phyloP scores from a whole-genome alignment of 2,329 filamentous ascomycete genomes.

The Diplodia sapinea region DNA sequence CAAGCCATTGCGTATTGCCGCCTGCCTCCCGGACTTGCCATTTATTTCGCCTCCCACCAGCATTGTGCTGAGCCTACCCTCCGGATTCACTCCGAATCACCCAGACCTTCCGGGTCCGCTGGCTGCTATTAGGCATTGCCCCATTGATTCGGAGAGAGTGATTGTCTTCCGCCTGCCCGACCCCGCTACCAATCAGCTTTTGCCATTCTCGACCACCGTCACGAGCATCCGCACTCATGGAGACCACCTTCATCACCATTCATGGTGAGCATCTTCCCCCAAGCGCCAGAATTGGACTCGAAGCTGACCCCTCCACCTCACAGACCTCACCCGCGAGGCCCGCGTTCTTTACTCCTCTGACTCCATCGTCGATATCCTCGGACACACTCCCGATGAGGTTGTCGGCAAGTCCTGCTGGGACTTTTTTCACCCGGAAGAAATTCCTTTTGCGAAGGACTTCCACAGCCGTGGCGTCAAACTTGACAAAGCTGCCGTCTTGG shows the following conservation, averaged over 20 bases:
- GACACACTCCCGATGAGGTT: conserved; percentile 77
- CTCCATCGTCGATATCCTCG: conserved; percentile 81
- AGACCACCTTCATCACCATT: conserved; percentile 90
- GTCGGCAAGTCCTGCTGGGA: conserved; percentile 80
- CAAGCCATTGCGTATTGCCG: neutral
- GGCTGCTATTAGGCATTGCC: conserved; percentile 31
- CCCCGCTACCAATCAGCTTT: neutral
- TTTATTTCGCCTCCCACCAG: neutral
- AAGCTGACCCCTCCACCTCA: conserved; percentile 32
- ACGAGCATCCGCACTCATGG: conserved; percentile 58
- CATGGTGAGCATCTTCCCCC: conserved; percentile 63
- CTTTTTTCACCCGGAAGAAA: conserved; percentile 83
- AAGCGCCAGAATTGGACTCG: conserved; percentile 20
- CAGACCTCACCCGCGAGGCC: conserved; percentile 76
- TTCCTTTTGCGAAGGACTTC: conserved; percentile 73
- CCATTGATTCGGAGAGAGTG: conserved; percentile 27
- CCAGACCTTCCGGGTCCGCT: conserved; percentile 19
- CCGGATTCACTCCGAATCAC: conserved; percentile 25
- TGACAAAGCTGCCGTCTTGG: conserved; percentile 83
- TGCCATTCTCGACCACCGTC: neutral
- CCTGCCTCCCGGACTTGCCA: neutral
- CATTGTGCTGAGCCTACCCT: neutral
- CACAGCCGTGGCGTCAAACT: conserved; percentile 75
- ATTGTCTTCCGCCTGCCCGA: conserved; percentile 2
- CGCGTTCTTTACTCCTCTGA: conserved; percentile 83